Percentiles rank a stretch among this genome's conserved stretches.
phyloP scores from a whole-genome alignment of 345 rosid genomes.

The Aquilaria yunnanensis region DNA sequence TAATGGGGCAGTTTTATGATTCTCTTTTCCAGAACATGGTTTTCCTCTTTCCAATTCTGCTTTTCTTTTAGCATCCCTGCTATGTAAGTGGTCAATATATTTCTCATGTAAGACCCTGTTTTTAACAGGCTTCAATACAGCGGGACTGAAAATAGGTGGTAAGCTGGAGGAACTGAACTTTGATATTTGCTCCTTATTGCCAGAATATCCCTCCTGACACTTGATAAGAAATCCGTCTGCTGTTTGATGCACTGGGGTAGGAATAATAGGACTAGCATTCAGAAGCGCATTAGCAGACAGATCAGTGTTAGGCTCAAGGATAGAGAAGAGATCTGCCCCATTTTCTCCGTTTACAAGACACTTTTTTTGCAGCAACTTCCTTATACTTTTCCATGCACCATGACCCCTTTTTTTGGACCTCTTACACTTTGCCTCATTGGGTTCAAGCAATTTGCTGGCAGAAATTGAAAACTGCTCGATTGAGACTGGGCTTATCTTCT shows the following conservation, averaged over 20 bases:
- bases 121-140: conserved; percentile 56
- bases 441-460: conserved; percentile 60
- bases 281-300: conserved; percentile 16
- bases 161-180: conserved; percentile 28
- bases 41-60: conserved; percentile 23
- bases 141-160: conserved; percentile 43
- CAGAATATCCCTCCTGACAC: conserved; percentile 28
- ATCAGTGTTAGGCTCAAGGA: conserved; percentile 51
- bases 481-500: conserved; percentile 29
- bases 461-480: conserved; percentile 47
- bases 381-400: conserved; percentile 41
- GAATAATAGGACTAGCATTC: conserved; percentile 22
- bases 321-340: conserved; percentile 64
- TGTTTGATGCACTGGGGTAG: conserved; percentile 38
- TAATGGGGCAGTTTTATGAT: conserved; percentile 14
- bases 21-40: conserved; percentile 36
- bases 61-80: conserved; percentile 77
- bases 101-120: conserved; percentile 74
- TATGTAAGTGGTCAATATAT: conserved; percentile 64
- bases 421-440: conserved; percentile 30
- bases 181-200: conserved; percentile 27
- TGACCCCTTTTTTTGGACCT: conserved; percentile 27
- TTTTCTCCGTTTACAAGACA: conserved; percentile 29
- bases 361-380: conserved; percentile 61
- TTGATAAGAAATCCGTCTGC: conserved; percentile 37